Conservation (phyloP, 257 asterid genomes). For the Ballota nigra region DNA sequence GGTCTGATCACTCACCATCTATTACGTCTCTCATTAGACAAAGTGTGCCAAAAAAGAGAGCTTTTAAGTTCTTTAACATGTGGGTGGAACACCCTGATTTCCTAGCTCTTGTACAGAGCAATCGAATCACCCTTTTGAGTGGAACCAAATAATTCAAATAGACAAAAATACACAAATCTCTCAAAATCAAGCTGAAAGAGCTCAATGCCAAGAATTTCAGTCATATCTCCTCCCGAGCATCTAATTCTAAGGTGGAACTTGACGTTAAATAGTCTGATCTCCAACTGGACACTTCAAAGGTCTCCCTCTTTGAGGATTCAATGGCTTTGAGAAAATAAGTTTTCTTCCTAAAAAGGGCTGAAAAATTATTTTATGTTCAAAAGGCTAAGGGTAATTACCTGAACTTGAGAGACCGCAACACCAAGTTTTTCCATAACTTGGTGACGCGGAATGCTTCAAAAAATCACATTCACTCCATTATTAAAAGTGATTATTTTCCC, state of each 20-base stretch:
- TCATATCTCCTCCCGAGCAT: no score
- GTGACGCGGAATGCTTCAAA: not conserved
- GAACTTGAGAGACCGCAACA: not conserved
- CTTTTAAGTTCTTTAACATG: not conserved
- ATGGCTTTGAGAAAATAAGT: not conserved
- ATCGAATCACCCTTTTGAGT: not conserved
- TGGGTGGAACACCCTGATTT: no score
- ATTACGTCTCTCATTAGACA: not conserved
- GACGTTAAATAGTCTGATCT: not conserved
- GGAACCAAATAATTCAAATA: not conserved
- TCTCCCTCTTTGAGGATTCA: not conserved
- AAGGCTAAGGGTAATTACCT: no score
- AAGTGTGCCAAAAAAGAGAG: not conserved
- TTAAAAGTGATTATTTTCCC: not conserved
- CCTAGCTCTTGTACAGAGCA: no score
- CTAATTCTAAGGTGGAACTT: no score
- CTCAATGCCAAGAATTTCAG: no score
- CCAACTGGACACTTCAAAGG: not conserved
- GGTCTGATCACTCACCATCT: no score
- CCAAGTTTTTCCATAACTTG: not conserved
- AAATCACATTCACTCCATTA: no score
- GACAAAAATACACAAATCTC: no score
- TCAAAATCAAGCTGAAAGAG: no score
- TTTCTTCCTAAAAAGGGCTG: not conserved
- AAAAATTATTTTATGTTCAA: no score